Percentiles rank a stretch among this genome's conserved stretches.
Conservation (phyloP, 2,329 filamentous ascomycete species). For the Fusarium sp. region DNA sequence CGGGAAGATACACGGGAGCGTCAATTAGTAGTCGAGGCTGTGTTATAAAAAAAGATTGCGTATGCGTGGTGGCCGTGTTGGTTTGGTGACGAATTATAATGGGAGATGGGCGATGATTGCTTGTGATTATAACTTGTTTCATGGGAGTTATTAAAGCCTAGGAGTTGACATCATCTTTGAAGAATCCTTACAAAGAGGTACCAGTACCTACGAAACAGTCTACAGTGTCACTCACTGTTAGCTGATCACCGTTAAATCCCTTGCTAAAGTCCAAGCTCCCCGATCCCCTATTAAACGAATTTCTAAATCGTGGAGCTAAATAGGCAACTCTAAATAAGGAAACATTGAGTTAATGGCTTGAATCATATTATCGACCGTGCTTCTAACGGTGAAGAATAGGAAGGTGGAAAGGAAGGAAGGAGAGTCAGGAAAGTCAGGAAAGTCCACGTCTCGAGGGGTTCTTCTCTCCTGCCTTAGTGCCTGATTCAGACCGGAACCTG, state of each 20-base stretch:
- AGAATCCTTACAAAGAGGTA: background rate
- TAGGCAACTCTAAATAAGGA: constrained; percentile 10
- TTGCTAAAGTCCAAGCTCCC: constrained; percentile 27
- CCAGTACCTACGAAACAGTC: background rate
- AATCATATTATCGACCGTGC: constrained; percentile 7
- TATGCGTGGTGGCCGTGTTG: constrained; percentile 19
- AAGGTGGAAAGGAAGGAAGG: constrained; percentile 5
- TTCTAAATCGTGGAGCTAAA: constrained; percentile 32
- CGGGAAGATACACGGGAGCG: constrained; percentile 21
- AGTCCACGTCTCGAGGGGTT: constrained; percentile 10
- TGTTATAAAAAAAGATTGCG: constrained; percentile 28
- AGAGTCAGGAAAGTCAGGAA: no score
- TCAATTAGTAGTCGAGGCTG: constrained; percentile 29
- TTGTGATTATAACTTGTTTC: constrained; percentile 11
- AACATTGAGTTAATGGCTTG: constrained; percentile 16
- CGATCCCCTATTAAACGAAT: constrained; percentile 34
- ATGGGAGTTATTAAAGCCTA: background rate
- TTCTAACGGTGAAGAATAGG: constrained; percentile 30
- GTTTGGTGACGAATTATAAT: constrained; percentile 6
- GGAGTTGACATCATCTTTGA: constrained; percentile 25
- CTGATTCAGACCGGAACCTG: constrained; percentile 27
- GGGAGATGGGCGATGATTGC: constrained; percentile 6
- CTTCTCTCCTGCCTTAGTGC: constrained; percentile 39
- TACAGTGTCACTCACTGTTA: constrained; percentile 2
- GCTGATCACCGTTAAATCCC: constrained; percentile 20